These are phyloP conservation scores for Dioszegia crocea DNA, from an alignment of 768 basidiomycete genomes.

Conservation along the genomic window DNA sequence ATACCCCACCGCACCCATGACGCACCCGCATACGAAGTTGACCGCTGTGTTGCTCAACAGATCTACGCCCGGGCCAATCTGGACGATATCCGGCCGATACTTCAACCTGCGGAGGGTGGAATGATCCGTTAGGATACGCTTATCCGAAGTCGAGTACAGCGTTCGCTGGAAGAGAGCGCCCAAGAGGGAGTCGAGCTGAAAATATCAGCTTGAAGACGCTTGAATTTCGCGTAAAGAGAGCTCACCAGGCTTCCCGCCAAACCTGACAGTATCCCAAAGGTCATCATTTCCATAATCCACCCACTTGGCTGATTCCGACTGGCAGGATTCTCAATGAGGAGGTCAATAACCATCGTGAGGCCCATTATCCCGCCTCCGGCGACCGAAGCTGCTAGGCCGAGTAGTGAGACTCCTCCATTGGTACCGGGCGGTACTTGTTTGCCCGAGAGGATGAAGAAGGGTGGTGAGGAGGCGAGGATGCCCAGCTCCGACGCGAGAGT, in stretches of 20 bases:
- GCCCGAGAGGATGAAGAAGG: slow-evolving; percentile 69
- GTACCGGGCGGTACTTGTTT: slow-evolving; percentile 77
- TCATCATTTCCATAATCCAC: slow-evolving; percentile 54
- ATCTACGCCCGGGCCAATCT: slow-evolving; percentile 62
- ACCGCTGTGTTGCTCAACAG: slow-evolving; percentile 82
- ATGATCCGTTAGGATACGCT: slow-evolving; percentile 63
- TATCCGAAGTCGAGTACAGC: slow-evolving; percentile 62
- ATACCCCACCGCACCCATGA: slow-evolving; percentile 28
- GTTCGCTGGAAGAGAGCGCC: slow-evolving; percentile 84
- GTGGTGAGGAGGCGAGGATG: slow-evolving; percentile 66
- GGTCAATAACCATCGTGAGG: slow-evolving; percentile 56
- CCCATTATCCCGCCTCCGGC: slow-evolving; percentile 73
- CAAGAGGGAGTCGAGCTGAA: slow-evolving; percentile 74
- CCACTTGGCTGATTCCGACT: slow-evolving; percentile 8
- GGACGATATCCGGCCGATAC: slow-evolving; percentile 49
- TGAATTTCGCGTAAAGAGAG: too few relatives aligned
- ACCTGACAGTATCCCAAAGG: slow-evolving; percentile 66
- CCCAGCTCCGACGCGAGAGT: slow-evolving; percentile 92
- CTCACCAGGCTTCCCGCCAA: slow-evolving; percentile 73
- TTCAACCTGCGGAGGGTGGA: slow-evolving; percentile 20
- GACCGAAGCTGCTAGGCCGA: slow-evolving; percentile 70
- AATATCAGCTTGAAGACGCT: neutral
- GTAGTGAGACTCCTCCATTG: slow-evolving; percentile 76
- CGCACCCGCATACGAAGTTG: slow-evolving; percentile 37
- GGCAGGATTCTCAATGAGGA: slow-evolving; percentile 60